These are phyloP conservation scores for Vigna trinervia DNA, from an alignment of 306 rosid species.

Conservation along the genomic window DNA sequence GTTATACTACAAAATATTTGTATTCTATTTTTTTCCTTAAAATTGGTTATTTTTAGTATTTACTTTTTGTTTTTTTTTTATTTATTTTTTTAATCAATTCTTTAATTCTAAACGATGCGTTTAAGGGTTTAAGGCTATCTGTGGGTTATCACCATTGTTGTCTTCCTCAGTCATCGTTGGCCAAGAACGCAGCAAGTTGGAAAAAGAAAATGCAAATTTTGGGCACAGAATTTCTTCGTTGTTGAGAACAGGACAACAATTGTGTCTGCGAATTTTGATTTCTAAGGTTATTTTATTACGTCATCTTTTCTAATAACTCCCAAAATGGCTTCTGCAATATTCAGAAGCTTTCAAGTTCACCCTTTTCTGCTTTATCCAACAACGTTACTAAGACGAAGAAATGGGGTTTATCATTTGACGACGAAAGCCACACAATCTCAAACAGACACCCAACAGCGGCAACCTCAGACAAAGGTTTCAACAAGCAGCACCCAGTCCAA, in stretches of 20 bases:
- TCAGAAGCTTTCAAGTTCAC: conserved; percentile 68
- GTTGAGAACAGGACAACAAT: neutral
- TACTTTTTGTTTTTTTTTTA: too few species aligned
- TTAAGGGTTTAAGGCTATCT: neutral
- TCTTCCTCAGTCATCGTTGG: conserved; percentile 1
- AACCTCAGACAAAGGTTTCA: conserved; percentile 56
- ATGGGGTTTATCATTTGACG: conserved; percentile 54
- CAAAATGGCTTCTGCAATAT: conserved; percentile 68
- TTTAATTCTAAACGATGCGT: neutral
- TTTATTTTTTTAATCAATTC: too few species aligned
- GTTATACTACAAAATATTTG: too few species aligned
- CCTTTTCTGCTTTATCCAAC: conserved; percentile 59
- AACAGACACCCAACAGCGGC: conserved; percentile 65
- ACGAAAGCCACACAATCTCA: conserved; percentile 68
- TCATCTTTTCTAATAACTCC: neutral
- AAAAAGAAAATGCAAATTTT: neutral
- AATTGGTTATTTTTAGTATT: neutral
- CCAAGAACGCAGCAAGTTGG: conserved; percentile 28
- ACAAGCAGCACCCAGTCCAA: conserved; percentile 59
- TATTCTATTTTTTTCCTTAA: too few species aligned
- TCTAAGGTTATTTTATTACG: neutral
- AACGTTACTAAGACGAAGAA: conserved; percentile 53
- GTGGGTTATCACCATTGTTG: neutral
- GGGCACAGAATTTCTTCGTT: neutral
- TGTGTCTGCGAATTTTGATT: neutral